These are phyloP conservation scores for Candida ponderosae DNA, from an alignment of 805 yeast genomes.

Conservation along the genomic window DNA sequence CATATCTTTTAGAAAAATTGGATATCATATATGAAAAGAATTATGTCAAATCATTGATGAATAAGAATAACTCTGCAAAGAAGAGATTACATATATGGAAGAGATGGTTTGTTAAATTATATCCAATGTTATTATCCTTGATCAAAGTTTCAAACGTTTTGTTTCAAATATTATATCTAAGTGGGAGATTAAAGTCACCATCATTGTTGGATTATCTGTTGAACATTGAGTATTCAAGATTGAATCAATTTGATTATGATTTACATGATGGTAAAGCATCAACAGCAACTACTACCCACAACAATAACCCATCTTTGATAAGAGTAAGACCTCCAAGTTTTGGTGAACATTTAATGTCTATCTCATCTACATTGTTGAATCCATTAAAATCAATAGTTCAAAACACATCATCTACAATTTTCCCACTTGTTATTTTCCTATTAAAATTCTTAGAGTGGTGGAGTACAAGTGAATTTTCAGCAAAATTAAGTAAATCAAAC, in stretches of 20 bases:
- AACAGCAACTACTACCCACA: neutral
- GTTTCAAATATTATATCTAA: conserved; percentile 55
- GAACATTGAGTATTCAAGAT: conserved; percentile 51
- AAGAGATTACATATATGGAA: conserved; percentile 20
- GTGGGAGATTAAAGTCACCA: conserved; percentile 60
- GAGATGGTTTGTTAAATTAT: conserved; percentile 44
- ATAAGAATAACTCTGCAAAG: conserved; percentile 26
- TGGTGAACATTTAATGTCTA: conserved; percentile 12
- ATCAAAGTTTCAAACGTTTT: conserved; percentile 43
- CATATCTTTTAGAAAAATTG: conserved; percentile 64
- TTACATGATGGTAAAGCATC: conserved; percentile 9
- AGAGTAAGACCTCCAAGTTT: conserved; percentile 17
- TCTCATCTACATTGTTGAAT: conserved; percentile 5
- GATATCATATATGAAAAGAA: conserved; percentile 56
- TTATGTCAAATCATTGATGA: conserved; percentile 50
- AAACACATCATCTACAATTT: conserved; percentile 29
- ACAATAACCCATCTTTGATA: conserved; percentile 1
- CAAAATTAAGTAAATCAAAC: conserved; percentile 42
- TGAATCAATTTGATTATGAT: conserved; percentile 20
- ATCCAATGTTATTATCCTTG: conserved; percentile 48
- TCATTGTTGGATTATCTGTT: conserved; percentile 53
- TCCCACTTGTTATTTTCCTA: conserved; percentile 77
- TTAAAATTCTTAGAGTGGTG: conserved; percentile 92
- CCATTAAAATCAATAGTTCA: conserved; percentile 12
- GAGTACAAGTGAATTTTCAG: conserved; percentile 68